Base-by-base conservation (phyloP, 345 rosid species). In the Boechera retrofracta region DNA sequence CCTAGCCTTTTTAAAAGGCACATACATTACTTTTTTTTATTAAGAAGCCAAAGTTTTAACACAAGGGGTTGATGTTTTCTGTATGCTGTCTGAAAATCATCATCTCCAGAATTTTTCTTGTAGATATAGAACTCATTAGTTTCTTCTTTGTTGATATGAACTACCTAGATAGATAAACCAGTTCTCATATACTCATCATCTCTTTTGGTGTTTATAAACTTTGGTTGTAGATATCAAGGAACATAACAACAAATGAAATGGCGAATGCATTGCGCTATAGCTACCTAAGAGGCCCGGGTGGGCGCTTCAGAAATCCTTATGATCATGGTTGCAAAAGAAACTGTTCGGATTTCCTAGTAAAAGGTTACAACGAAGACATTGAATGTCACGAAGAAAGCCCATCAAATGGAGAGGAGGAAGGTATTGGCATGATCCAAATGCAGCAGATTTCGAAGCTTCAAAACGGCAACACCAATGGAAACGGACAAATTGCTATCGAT, bases 171-270 rank as follows among this genome's bases (percentile, higher is more conserved):
- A 47, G 3, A 8, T 47, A 18, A n/a, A 47, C 1, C 21, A n/a
- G 52, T 9, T 47, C 52, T n/a, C 7, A 47, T n/a, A 47, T 5
- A n/a, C 1, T 6, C 52, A 2, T 47, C 9, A 5, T 47, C 9
- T 10, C 15, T 69, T 60, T 69, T 21, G 48, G 38, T 35, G 7
- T 35, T 35, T 35, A 35, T 35, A 35, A 35, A 35, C 8, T 6
- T 35, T 35, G 36, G 36, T 33, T 39, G 42, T 79, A 94, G 97
- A 94, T 91, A 74, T 90, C 96, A 45, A 89, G 88, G 71, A 94
- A 94, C 71, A 85, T 94, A 84, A 94, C 97, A 53, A 91, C 98
- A 15, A 91, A 94, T 70, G 98, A 94, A 86, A 89, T 91, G 93
- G 97, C 96, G 55, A 94, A 94, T 55, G 83, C 82, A 36, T 72